These are phyloP conservation scores for Nigrograna mackinnonii DNA, from an alignment of 2,329 filamentous ascomycete genomes.

Conservation along the genomic window DNA sequence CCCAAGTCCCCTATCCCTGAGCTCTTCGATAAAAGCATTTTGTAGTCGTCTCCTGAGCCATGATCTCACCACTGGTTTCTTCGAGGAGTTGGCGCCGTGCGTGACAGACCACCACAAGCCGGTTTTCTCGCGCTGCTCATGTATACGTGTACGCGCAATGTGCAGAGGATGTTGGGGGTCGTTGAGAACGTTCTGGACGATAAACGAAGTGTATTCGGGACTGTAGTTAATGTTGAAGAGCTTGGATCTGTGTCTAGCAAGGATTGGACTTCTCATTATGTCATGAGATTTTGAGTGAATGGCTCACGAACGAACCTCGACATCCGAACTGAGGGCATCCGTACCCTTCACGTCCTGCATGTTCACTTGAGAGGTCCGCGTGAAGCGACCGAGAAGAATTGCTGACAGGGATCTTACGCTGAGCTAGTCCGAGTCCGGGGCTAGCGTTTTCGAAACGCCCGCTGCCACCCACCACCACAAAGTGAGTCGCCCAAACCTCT, in stretches of 20 bases:
- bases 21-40: slow-evolving; percentile 31
- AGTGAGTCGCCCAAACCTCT: too few relatives aligned
- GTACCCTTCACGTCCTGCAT: too few relatives aligned
- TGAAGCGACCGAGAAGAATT: too few relatives aligned
- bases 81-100: slow-evolving; percentile 22
- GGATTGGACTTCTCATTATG: too few relatives aligned
- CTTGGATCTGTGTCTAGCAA: slow-evolving; percentile 16
- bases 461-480: too few relatives aligned
- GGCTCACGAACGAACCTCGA: too few relatives aligned
- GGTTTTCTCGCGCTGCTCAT: slow-evolving; percentile 19
- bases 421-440: too few relatives aligned
- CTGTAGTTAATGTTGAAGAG: slow-evolving; percentile 17
- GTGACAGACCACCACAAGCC: slow-evolving; percentile 39
- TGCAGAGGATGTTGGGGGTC: slow-evolving; percentile 31
- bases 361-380: too few relatives aligned
- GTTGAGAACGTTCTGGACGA: slow-evolving; percentile 19
- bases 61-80: slow-evolving; percentile 33
- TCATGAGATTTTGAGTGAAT: too few relatives aligned
- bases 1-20: slow-evolving; percentile 29
- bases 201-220: slow-evolving; percentile 24
- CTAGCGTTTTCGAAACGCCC: too few relatives aligned
- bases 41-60: slow-evolving; percentile 34
- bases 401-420: too few relatives aligned
- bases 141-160: slow-evolving; percentile 19
- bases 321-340: too few relatives aligned